Base-by-base conservation (phyloP, 805 yeast species). In the Hanseniaspora lindneri region DNA sequence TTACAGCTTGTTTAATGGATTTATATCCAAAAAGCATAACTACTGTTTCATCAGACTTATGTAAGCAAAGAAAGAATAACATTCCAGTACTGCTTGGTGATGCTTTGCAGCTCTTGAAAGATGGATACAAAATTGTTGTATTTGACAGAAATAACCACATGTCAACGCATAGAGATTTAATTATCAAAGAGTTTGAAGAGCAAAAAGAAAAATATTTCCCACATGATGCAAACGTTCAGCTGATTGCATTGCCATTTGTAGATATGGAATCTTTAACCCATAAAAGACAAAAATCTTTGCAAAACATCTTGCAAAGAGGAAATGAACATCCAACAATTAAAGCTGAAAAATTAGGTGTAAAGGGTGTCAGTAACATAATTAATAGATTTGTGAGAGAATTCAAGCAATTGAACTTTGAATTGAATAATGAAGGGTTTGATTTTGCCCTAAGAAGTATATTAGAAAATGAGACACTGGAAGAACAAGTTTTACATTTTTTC, bases 291-390 rank as follows among this genome's bases (percentile, higher is more conserved):
- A 51, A 77, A 0, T 83, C 96, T 0, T 62, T 66, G 8, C 60
- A 66, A 0, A 70, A 96, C 49, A 81, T 89, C 0, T 42, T 69
- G 5, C 58, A 59, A 2, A 72, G 98, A 55, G 96, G 96, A 2
- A 87, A 87, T 58, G 80, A 83, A 54, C 98, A 92, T 60, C 95
- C 83, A 60, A 77, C 88, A 1, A 83, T 92, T 33, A 77, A 80
- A 54, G 70, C 68, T 4, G 60, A 58, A 0, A 57, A 63, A 3
- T 70, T 73, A 49, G 77, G 79, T 9, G 67, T 67, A 4, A 62
- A 63, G 16, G 67, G 71, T 44, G 78, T 83, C 0, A 63, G 68
- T 29, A 72, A 70, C 19, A 80, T 92, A 28, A 77, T 89, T 84
- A 66, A 67, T 27, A 86, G 88, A 0, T 88, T 89, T 57, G 67